Conservation (phyloP, 192 early-diverging fungal genomes). For the Mortierella antarctica region DNA sequence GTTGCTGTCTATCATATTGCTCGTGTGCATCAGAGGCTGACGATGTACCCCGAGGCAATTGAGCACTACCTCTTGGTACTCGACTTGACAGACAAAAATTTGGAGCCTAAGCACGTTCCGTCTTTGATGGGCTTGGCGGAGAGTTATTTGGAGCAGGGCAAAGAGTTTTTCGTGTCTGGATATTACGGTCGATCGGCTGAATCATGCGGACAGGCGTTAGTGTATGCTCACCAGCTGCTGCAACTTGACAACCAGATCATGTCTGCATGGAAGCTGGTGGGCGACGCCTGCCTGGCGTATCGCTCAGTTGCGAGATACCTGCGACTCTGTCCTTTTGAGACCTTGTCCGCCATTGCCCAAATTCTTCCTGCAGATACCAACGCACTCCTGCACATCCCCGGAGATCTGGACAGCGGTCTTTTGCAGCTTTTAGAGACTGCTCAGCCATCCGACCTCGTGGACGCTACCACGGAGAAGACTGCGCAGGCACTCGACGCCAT, state of each 20-base stretch:
- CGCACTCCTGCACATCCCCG: conserved; percentile 49
- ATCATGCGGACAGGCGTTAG: conserved; percentile 60
- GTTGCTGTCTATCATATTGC: conserved; percentile 60
- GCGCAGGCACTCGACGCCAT: conserved; percentile 54
- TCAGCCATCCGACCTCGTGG: conserved; percentile 11
- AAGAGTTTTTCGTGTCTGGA: conserved; percentile 67
- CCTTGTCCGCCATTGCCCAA: conserved; percentile 29
- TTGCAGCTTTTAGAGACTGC: neutral
- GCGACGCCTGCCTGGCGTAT: conserved; percentile 64
- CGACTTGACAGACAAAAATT: conserved; percentile 38
- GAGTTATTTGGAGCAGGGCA: conserved; percentile 59
- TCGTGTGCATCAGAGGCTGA: conserved; percentile 63
- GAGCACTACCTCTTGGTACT: conserved; percentile 55
- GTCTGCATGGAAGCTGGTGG: conserved; percentile 72
- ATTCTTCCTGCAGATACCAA: conserved; percentile 38
- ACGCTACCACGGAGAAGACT: conserved; percentile 39
- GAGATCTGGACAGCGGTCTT: conserved; percentile 32
- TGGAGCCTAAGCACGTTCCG: conserved; percentile 56
- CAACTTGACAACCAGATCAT: conserved; percentile 39
- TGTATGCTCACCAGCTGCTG: conserved; percentile 25
- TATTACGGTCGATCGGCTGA: conserved; percentile 75
- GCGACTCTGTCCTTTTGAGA: conserved; percentile 38
- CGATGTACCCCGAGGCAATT: conserved; percentile 64
- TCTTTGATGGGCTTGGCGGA: conserved; percentile 63
- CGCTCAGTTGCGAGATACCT: conserved; percentile 61